Percentiles rank a stretch among this genome's conserved stretches.
These are phyloP conservation scores for Biancaea sappan DNA, from an alignment of 306 rosid species.

Conservation along the genomic window DNA sequence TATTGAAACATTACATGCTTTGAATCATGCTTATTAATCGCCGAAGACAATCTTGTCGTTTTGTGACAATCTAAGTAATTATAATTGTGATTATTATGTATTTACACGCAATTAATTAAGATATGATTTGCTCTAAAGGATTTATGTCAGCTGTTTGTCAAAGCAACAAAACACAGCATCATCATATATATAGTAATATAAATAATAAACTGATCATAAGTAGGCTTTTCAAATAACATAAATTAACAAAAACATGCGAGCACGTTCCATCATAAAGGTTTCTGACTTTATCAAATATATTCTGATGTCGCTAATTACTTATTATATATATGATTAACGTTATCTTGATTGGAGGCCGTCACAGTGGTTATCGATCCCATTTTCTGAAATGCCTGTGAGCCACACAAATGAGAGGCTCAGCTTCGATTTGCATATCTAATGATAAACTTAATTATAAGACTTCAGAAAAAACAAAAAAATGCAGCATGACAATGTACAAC, in stretches of 20 bases:
- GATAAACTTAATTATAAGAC: too few relatives aligned
- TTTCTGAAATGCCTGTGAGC: too few relatives aligned
- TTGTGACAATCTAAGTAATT: background rate
- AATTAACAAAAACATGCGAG: background rate
- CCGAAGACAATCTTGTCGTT: constrained; percentile 11
- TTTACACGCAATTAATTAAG: constrained; percentile 3
- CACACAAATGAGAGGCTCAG: too few relatives aligned
- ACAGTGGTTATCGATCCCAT: too few relatives aligned
- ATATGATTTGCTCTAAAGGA: background rate
- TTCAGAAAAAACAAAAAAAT: too few relatives aligned
- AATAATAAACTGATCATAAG: background rate
- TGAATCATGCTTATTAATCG: background rate
- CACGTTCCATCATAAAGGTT: background rate
- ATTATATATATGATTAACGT: too few relatives aligned
- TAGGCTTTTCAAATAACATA: background rate
- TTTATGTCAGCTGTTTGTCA: constrained; percentile 8
- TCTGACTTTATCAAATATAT: background rate
- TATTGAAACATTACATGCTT: background rate
- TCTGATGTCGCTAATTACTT: background rate
- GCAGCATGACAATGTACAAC: too few relatives aligned
- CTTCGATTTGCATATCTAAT: too few relatives aligned
- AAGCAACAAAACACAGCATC: background rate
- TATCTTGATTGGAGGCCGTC: too few relatives aligned
- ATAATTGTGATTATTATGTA: background rate
- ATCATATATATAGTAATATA: background rate